Conservation (phyloP, 306 rosid genomes). For the Prunus persica region DNA sequence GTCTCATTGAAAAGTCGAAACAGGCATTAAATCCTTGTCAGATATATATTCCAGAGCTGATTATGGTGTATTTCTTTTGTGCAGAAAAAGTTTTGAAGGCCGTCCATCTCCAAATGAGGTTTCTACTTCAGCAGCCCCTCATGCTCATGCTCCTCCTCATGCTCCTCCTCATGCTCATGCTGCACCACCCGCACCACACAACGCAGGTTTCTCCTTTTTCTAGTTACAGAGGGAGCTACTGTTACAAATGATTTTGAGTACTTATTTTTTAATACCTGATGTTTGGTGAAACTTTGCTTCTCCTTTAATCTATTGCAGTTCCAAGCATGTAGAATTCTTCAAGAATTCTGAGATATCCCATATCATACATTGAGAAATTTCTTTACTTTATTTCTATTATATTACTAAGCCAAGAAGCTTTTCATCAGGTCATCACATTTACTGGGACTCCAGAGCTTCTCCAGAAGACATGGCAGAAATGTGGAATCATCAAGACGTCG, state of each 20-base stretch:
- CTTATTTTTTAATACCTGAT: not conserved
- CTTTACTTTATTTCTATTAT: not conserved
- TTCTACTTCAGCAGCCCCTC: constrained; percentile 22
- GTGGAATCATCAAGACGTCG: constrained; percentile 78
- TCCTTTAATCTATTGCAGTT: not conserved
- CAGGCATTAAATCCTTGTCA: not conserved
- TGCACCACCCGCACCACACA: constrained; percentile 17
- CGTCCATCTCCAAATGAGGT: constrained; percentile 18
- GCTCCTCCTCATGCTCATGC: constrained; percentile 16
- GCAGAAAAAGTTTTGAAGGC: constrained; percentile 58
- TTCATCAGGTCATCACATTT: constrained; percentile 31
- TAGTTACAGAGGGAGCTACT: not conserved
- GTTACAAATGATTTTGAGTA: not conserved
- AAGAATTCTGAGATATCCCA: not conserved
- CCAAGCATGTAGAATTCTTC: not conserved
- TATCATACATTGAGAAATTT: not conserved
- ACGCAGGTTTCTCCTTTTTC: constrained; percentile 21
- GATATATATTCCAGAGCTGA: constrained; percentile 17
- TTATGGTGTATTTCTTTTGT: constrained; percentile 15
- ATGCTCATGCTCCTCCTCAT: not conserved
- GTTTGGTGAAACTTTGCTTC: not conserved
- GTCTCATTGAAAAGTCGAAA: not conserved
- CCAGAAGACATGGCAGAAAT: constrained; percentile 78
- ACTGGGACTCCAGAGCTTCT: constrained; percentile 67
- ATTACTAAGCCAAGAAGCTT: constrained; percentile 5